Base-by-base conservation (phyloP, 1,139 yeast species). In the Oligophagozyma castellii region DNA sequence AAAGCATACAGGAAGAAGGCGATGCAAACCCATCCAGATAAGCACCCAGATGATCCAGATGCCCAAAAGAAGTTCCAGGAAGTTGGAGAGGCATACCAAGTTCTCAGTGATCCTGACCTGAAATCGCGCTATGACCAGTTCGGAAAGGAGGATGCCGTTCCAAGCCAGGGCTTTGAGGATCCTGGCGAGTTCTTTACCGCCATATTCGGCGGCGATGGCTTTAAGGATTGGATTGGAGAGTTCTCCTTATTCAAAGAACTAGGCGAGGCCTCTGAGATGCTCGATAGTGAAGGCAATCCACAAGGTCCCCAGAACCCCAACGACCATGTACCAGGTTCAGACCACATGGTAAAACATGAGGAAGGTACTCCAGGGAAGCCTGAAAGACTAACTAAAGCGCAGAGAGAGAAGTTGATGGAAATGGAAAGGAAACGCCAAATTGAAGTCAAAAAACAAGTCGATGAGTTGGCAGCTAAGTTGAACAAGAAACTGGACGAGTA, bases 1-100 rank as follows among this genome's bases (percentile, higher is more conserved):
- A 83, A 81, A 54, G 95, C 95, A 1, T 89, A 89, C 57, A 66
- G 98, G 37, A 78, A 77, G 54, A 74, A 76, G 48, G 96, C 96
- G 5, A 75, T 89, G 51, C 64, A 60, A 34, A 77, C 84, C 38
- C 98, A 92, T 54, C 98, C 98, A 0, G 98, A 89, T 55, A 92
- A 89, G 59, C 84, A 89, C 47, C 96, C 95, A 5, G 72, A 76
- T 43, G 80, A 77, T 45, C 80, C 81, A 12, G 65, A 61, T 19
- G 84, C 86, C 2, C 81, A 79, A 19, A 35, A 50, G n/a, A 67
- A 63, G 45, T 74, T 74, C 42, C 80, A 74, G 47, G 75, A 65
- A 33, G 73, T 74, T 8, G 79, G 80, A 19, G 74, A 73, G 44
- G 81, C 80, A 10, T 73, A 73, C 42, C 80, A 73, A 43, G 79